Evolutionary conservation across 78 protist genomes (phyloP).

Genomic region (Dictyostelium capitatum): DNA sequence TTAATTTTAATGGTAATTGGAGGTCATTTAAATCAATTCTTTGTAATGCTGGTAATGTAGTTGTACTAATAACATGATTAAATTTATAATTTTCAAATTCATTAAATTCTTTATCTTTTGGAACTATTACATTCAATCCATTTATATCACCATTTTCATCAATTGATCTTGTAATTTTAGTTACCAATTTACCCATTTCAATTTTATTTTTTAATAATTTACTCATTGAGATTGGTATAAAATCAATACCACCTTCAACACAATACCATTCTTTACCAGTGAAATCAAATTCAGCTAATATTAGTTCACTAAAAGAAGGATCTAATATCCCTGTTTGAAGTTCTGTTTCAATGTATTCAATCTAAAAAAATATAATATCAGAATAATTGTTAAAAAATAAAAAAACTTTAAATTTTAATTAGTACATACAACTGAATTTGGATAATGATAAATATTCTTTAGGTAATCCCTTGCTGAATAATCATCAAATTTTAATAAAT

Average conservation of each 20-base stretch:
- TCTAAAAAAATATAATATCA: neutral
- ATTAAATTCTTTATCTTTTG: neutral
- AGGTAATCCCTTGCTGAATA: conserved; percentile 10
- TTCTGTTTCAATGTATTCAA: conserved; percentile 8
- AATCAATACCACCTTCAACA: conserved; percentile 25
- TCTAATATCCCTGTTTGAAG: neutral
- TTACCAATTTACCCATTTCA: neutral
- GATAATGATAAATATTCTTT: neutral
- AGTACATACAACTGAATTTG: neutral
- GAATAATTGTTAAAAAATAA: neutral
- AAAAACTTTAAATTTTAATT: neutral
- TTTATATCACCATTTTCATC: neutral
- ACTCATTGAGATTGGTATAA: neutral
- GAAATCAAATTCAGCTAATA: conserved; percentile 1
- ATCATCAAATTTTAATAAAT: neutral
- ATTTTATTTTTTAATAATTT: neutral
- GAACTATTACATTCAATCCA: neutral
- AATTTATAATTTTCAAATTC: neutral
- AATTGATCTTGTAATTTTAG: neutral
- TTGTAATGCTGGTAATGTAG: conserved; percentile 14
- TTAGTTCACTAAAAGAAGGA: neutral
- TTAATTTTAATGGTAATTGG: neutral
- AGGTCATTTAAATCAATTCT: conserved; percentile 19
- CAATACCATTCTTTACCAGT: neutral
- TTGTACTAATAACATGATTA: conserved; percentile 32